A percentile compares a stretch with the other conserved stretches of the same genome.
Conservation (phyloP, 768 basidiomycete species). For the Mrakia blollopis region DNA sequence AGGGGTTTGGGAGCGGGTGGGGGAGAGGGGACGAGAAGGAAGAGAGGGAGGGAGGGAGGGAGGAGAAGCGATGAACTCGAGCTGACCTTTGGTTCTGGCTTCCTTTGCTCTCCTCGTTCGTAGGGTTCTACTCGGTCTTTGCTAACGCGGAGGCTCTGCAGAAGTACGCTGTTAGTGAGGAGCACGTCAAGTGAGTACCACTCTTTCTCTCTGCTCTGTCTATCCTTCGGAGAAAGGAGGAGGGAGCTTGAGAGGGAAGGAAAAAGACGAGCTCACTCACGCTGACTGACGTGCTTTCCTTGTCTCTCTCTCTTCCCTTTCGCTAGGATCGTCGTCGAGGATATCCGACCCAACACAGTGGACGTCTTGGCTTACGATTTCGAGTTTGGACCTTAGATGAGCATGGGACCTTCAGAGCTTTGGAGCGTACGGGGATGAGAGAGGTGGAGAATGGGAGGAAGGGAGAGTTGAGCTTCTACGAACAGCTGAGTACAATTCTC, state of each 20-base stretch:
- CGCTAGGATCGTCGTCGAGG: constrained; percentile 23
- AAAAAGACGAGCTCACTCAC: not conserved
- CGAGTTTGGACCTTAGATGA: constrained; percentile 39
- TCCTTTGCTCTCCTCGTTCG: not conserved
- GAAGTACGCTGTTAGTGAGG: constrained; percentile 42
- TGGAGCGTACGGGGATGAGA: too few species aligned
- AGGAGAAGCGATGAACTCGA: not conserved
- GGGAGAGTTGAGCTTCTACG: too few species aligned
- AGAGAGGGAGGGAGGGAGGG: not conserved
- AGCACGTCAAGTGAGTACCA: constrained; percentile 39
- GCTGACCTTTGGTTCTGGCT: constrained; percentile 32
- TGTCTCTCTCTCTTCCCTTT: not conserved
- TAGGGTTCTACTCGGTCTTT: constrained; percentile 44
- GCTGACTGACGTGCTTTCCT: not conserved
- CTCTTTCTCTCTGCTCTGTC: not conserved
- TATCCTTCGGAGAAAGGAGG: not conserved
- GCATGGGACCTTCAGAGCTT: not conserved
- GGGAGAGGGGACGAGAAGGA: not conserved
- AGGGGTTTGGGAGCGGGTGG: not conserved
- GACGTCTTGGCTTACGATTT: constrained; percentile 44
- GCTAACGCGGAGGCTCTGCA: constrained; percentile 37
- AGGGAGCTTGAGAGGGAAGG: too few species aligned
- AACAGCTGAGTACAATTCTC: too few species aligned
- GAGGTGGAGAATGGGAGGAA: too few species aligned
- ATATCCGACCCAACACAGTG: constrained; percentile 26